Evolutionary conservation across 1,284 basidiomycete species (phyloP), one percentile per base, ranked within the genome.

Genomic region (Sutorius eximius): DNA sequence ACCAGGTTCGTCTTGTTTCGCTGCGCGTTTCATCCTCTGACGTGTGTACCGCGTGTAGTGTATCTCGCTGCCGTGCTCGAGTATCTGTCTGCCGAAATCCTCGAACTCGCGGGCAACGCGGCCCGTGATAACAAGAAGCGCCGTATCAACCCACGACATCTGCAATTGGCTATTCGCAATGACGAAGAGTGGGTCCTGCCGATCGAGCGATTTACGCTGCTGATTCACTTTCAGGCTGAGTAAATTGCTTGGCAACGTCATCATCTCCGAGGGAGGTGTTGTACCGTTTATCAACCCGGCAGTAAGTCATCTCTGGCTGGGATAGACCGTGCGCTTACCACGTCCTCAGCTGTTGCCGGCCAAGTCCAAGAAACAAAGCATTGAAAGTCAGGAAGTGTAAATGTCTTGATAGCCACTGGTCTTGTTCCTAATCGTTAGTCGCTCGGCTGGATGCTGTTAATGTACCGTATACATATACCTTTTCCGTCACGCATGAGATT

Each of bases 191-290:
- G 59, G 51, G 79, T 73, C 24, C 33, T 27, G 33, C 13, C 8
- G 12, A 12, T 11, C 24, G 15, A 13, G 11, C 13, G n/a, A n/a
- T 33, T 40, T 33, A 38, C 1, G n/a, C 2, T 7, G 7, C 32
- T 56, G 1, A 59, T 22, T n/a, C 16, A 42, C 33, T 44, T n/a
- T 47, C 57, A 81, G 81, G 64, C 73, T 87, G 65, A 85, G 86
- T 72, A 82, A 81, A 66, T 79, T 91, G 36, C 81, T 94, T 59
- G 91, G 90, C 37, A 79, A 85, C 63, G 91, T 93, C 61, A 85
- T 91, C 73, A 93, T 94, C 78, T 91, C 89, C n/a, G 90, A 95
- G 70, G 91, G 91, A 77, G 91, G 91, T 81, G 92, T 93, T 62
- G 83, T 94, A 49, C 91, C 91, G 58, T 73, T 68, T 48, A 78